Base-by-base conservation (phyloP, 257 asterid species). In the Primulina huaijiensis region DNA sequence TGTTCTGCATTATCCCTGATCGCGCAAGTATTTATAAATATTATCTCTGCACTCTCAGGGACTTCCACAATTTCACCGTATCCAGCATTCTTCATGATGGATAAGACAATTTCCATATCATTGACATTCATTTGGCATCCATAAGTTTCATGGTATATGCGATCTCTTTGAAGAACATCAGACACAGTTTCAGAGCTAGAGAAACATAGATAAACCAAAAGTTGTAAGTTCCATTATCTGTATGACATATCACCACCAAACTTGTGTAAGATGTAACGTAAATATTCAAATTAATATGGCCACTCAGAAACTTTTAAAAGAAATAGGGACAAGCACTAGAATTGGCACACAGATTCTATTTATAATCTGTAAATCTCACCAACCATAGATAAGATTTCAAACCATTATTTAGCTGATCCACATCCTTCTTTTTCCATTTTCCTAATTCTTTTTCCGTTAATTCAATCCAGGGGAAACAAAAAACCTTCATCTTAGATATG, bases 101-200 rank as follows among this genome's bases (percentile, higher is more conserved):
- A 86, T 31, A 94, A 76, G 68, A 94, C 97, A 78, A 94, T 89
- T 85, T 94, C 97, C 99, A 94, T 94, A 75, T 94, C 99, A 72
- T 94, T 94, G 46, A 94, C 96, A 82, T 94, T 94, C 99, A 94
- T 94, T 80, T 94, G 99, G 68, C 99, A 94, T 67, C 99, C 99
- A 72, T 90, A 94, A 19, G 99, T 94, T 80, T 94, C 99, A 72
- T 94, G 97, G 82, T 89, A 94, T 70, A 90, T 83, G 10, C 99
- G 97, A 52, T 95, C 96, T 86, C 80, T 85, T 34, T 87, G 89
- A 59, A 76, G 90, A 80, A 68, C 84, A 77, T 85, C 92, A 30
- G 89, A 71, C 61, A 72, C 61, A 23, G 73, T 55, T 27, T 37
- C 69, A 8, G 77, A 62, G 81, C 98, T 92, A 72, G 70, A 86